Conservation (phyloP, 148 eudicot species). For the Spergularia bocconei region DNA sequence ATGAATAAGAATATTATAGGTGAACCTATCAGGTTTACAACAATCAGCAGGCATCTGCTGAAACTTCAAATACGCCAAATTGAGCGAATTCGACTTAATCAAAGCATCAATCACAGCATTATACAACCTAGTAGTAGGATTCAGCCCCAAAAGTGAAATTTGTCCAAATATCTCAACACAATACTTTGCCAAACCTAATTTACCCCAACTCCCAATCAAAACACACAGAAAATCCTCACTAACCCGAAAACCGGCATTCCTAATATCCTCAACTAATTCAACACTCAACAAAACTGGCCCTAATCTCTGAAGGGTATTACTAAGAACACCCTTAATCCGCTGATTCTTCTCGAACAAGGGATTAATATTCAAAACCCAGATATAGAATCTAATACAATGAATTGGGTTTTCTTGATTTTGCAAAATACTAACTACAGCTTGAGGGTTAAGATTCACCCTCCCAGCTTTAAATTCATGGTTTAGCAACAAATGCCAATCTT, state of each 20-base stretch:
- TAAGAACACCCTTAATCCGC: slow-evolving; percentile 48
- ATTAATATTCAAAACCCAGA: slow-evolving; percentile 63
- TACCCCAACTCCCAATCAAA: slow-evolving; percentile 92
- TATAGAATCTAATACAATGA: slow-evolving; percentile 51
- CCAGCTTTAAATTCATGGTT: slow-evolving; percentile 65
- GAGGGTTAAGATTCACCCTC: slow-evolving; percentile 47
- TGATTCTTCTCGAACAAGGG: slow-evolving; percentile 49
- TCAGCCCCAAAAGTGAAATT: slow-evolving; percentile 69
- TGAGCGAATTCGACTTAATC: slow-evolving; percentile 83
- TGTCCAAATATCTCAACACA: slow-evolving; percentile 83
- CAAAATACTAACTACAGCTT: slow-evolving; percentile 54
- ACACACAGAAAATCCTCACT: slow-evolving; percentile 68
- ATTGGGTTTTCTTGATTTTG: slow-evolving; percentile 78
- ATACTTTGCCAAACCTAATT: slow-evolving; percentile 88
- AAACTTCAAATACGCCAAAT: slow-evolving; percentile 86
- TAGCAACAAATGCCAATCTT: slow-evolving; percentile 82
- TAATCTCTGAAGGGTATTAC: slow-evolving; percentile 52
- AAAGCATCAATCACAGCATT: slow-evolving; percentile 94
- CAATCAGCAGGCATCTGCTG: slow-evolving; percentile 87
- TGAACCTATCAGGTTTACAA: slow-evolving; percentile 85
- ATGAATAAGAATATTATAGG: slow-evolving; percentile 86
- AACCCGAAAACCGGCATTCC: slow-evolving; percentile 50
- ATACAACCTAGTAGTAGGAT: slow-evolving; percentile 78
- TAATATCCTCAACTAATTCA: slow-evolving; percentile 60
- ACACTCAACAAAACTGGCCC: slow-evolving; percentile 71